Evolutionary conservation across 2,329 filamentous ascomycete species (phyloP), one percentile per base, ranked within the genome.

Genomic region (Aspergillus versicolor): DNA sequence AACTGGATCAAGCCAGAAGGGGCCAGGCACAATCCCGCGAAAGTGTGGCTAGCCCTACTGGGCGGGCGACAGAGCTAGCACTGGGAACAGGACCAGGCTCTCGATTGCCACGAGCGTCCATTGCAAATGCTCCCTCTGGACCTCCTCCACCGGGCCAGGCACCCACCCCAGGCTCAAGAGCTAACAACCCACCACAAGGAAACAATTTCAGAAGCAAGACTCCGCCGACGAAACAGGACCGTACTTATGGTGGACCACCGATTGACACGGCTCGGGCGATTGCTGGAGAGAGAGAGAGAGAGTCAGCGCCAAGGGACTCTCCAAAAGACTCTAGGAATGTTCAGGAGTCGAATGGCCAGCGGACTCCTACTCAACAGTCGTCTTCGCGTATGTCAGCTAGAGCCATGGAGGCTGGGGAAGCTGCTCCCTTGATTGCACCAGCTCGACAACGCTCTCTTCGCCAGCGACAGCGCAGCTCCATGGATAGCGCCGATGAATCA

Each of bases 401-500:
- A 59, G 74, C 75, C 43, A 77, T 78, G 78, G 75, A 80, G 64
- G 73, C 77, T 52, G 73, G 76, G 21, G 75, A 78, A 65, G 75
- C 77, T 42, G 73, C 76, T 44, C 75, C 77, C 15, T 62, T 80
- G 22, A 73, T 79, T 21, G 66, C 73, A 5, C 77, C 77, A 4
- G 69, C 75, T 22, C 70, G 77, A 47, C 77, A 82, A 74, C 73
- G 80, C 30, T 78, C 81, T n/a, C 75, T 83, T 24, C 82, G 84
- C 43, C 83, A 84, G 61, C 80, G 85, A 17, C 79, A 82, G 37
- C 87, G 88, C 67, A 82, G 82, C 27, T 89, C 89, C 0, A 77
- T 90, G 12, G 90, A 94, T 62, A 89, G 84, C 65, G 83, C 82
- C 2, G 82, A 82, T 24, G 88, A 91, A 61, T 79, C 81, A 4